Evolutionary conservation across 169 alveolate species (phyloP), one percentile per base, ranked within the genome.

Genomic region (Eimeria tenella): DNA sequence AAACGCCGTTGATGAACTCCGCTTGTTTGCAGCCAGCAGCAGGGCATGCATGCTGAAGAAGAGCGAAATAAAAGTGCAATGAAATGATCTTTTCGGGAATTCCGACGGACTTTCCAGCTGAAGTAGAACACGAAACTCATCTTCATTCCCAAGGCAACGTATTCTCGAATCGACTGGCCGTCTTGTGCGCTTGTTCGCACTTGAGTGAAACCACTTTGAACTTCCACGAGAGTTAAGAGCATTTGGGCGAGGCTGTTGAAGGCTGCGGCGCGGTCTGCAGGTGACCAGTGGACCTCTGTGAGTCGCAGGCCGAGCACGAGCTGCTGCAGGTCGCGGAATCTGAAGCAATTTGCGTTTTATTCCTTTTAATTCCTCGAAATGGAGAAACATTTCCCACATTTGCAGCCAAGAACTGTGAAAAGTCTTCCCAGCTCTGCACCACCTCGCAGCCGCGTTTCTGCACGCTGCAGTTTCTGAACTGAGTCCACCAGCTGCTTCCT

Each of bases 211-310:
- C 7, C 0, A 4, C 55, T 52, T 52, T 81, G 89, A 0, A 56
- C 53, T 56, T 25, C 21, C 5, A 56, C 1, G 5, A 55, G 10
- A 21, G 58, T 55, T 1, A 31, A 58, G 11, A 82, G 4, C 1
- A 82, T 82, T 21, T 82, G 56, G 9, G 90, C 21, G 2, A 58
- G 3, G 19, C 50, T 17, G 5, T 5, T 4, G 75, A 55, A 82
- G 23, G 10, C 68, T 31, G 10, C 68, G 21, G 0, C 5, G 4
- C 15, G 15, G 3, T 71, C 73, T 4, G 73, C 74, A 4, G 73
- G 58, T 55, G 90, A 58, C 90, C 90, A 82, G 52, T 55, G 90
- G 10, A 11, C 13, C 56, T 56, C 58, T 25, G 74, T 56, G 8
- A 11, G 90, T 0, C 49, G 15, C 8, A 58, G 58, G 7, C 55